Conservation (phyloP, 2,329 filamentous ascomycete genomes). For the Apiospora phragmitis region DNA sequence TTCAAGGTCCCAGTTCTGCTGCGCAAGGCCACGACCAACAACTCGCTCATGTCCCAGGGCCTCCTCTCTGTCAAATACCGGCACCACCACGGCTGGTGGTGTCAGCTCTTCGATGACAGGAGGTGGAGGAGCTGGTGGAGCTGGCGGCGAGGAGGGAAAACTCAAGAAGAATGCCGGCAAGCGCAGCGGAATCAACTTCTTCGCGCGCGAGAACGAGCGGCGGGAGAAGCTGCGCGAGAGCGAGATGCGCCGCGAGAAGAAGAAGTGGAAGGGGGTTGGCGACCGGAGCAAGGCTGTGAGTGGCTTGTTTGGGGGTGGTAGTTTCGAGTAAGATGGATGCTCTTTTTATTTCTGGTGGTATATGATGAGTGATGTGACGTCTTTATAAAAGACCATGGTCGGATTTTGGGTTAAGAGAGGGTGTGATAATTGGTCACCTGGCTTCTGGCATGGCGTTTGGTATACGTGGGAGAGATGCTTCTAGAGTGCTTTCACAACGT, state of each 20-base stretch:
- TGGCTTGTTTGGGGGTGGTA: conserved; percentile 58
- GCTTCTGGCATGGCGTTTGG: conserved; percentile 6
- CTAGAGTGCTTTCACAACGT: background rate
- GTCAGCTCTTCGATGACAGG: background rate
- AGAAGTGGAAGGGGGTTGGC: conserved; percentile 58
- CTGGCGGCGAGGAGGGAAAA: conserved; percentile 46
- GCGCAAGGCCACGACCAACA: conserved; percentile 68
- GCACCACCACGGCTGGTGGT: conserved; percentile 6
- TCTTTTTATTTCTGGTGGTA: background rate
- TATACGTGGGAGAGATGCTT: background rate
- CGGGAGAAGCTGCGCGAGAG: conserved; percentile 54
- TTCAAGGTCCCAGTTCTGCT: conserved; percentile 74
- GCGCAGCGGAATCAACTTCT: conserved; percentile 60
- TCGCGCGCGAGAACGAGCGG: conserved; percentile 60
- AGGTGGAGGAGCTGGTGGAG: conserved; percentile 19
- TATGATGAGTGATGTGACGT: background rate
- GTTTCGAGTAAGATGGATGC: conserved; percentile 45
- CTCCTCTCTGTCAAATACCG: conserved; percentile 12
- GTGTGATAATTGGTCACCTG: background rate
- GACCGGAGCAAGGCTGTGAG: conserved; percentile 57
- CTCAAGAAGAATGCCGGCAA: conserved; percentile 62
- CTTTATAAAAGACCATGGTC: too few species aligned
- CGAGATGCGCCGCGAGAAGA: conserved; percentile 59
- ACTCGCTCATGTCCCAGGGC: conserved; percentile 45
- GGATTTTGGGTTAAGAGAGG: background rate